Conservation (phyloP, 306 rosid species). For the Herpetospermum pedunculosum region DNA sequence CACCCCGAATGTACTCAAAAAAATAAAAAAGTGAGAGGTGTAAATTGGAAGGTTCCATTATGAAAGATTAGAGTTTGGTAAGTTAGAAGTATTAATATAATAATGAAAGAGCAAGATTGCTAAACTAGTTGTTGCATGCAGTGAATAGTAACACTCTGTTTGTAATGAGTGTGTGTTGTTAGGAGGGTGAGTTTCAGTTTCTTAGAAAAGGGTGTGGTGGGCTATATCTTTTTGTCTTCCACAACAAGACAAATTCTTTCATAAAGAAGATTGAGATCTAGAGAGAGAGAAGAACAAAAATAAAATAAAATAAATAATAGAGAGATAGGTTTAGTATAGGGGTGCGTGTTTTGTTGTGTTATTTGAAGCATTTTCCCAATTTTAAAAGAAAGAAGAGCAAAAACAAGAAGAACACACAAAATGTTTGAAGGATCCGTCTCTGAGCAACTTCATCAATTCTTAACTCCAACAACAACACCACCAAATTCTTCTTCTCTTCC, state of each 20-base stretch:
- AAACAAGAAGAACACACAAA: neutral
- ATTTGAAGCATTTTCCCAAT: conserved; percentile 32
- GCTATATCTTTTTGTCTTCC: conserved; percentile 34
- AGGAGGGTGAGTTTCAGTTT: conserved; percentile 63
- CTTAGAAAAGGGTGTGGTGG: conserved; percentile 69
- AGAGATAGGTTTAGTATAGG: neutral
- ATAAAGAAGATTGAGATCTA: conserved; percentile 36
- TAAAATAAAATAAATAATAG: neutral
- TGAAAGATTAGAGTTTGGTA: no score
- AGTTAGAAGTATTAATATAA: no score
- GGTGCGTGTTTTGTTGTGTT: conserved; percentile 32
- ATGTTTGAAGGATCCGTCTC: conserved; percentile 77
- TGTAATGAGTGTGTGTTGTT: neutral
- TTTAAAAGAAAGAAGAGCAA: conserved; percentile 4
- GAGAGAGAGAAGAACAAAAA: conserved; percentile 20
- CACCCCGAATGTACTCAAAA: no score
- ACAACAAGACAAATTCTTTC: conserved; percentile 58
- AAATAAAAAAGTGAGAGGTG: no score
- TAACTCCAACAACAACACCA: conserved; percentile 39
- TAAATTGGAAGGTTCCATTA: no score
- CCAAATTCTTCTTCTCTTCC: conserved; percentile 33
- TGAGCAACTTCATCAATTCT: conserved; percentile 86
- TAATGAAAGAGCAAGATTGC: no score
- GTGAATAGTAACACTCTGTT: neutral
- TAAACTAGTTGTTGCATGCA: neutral